These are phyloP conservation scores for Cladosporium cucumerinum DNA, from an alignment of 2,329 filamentous ascomycete genomes.

Conservation along the genomic window DNA sequence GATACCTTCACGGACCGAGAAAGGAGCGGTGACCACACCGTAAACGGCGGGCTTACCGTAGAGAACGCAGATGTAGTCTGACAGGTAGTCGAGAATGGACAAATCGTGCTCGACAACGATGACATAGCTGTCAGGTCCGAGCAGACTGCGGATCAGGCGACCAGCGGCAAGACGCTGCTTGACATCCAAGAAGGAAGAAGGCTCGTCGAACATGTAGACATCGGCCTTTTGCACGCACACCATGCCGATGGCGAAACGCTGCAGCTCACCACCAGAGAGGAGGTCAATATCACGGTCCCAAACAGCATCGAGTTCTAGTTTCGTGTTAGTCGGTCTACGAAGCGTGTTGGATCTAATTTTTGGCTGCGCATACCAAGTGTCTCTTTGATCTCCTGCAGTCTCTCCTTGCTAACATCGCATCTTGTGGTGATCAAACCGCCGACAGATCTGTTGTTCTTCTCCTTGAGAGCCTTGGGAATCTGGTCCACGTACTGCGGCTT, in stretches of 20 bases:
- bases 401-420: constrained; percentile 67
- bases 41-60: constrained; percentile 96
- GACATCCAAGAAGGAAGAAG: constrained; percentile 97
- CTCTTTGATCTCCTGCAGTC: constrained; percentile 72
- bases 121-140: constrained; percentile 87
- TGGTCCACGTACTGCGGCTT: constrained; percentile 99
- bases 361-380: constrained; percentile 56
- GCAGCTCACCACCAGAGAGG: constrained; percentile 94
- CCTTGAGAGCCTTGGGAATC: constrained; percentile 87
- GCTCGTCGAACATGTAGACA: constrained; percentile 99
- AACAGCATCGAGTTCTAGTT: constrained; percentile 75
- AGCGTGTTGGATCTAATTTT: not conserved
- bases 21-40: constrained; percentile 92
- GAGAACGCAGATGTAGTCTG: constrained; percentile 95
- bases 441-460: constrained; percentile 70
- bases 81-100: constrained; percentile 96
- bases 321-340: constrained; percentile 16
- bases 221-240: constrained; percentile 95
- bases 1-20: constrained; percentile 97
- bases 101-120: constrained; percentile 99
- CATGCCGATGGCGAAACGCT: constrained; percentile 94
- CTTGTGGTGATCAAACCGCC: constrained; percentile 73
- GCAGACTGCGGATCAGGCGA: constrained; percentile 84
- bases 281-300: constrained; percentile 85
- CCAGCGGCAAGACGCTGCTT: constrained; percentile 96